These are phyloP conservation scores for Poronia punctata DNA, from an alignment of 495 filamentous ascomycete genomes.

Conservation along the genomic window DNA sequence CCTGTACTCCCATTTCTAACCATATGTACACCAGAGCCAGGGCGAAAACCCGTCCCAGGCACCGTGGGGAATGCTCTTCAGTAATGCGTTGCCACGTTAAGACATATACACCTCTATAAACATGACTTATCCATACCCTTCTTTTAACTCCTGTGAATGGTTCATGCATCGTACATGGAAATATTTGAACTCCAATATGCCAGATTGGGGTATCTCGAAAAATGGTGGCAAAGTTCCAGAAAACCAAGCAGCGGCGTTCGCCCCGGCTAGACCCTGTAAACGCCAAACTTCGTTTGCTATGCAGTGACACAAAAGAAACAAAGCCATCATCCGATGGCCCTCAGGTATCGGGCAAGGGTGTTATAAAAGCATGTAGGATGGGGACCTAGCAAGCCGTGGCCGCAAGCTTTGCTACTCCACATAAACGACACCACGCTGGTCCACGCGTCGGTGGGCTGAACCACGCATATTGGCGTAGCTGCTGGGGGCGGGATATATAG, in stretches of 20 bases:
- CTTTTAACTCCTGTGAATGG: neutral
- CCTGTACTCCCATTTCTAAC: too few relatives aligned
- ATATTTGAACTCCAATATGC: neutral
- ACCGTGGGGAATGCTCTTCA: too few relatives aligned
- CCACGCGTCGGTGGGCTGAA: constrained; percentile 7
- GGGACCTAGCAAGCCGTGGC: neutral
- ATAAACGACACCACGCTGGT: constrained; percentile 12
- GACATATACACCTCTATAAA: too few relatives aligned
- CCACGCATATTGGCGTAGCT: constrained; percentile 12
- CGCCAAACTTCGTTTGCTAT: neutral
- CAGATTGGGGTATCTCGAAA: constrained; percentile 3
- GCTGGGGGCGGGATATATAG: constrained; percentile 8
- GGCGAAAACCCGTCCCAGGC: too few relatives aligned
- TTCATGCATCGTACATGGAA: constrained; percentile 2
- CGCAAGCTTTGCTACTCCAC: constrained; percentile 9
- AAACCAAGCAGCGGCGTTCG: too few relatives aligned
- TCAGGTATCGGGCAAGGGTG: neutral
- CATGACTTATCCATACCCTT: too few relatives aligned
- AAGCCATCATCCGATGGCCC: constrained; percentile 2
- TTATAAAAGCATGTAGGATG: neutral
- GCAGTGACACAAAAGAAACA: too few relatives aligned
- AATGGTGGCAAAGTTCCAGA: neutral
- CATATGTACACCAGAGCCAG: too few relatives aligned
- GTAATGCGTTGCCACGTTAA: too few relatives aligned
- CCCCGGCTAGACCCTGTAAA: neutral